Evolutionary conservation across 805 yeast species (phyloP), one percentile per base, ranked within the genome.

Genomic region (Deakozyma indianensis): DNA sequence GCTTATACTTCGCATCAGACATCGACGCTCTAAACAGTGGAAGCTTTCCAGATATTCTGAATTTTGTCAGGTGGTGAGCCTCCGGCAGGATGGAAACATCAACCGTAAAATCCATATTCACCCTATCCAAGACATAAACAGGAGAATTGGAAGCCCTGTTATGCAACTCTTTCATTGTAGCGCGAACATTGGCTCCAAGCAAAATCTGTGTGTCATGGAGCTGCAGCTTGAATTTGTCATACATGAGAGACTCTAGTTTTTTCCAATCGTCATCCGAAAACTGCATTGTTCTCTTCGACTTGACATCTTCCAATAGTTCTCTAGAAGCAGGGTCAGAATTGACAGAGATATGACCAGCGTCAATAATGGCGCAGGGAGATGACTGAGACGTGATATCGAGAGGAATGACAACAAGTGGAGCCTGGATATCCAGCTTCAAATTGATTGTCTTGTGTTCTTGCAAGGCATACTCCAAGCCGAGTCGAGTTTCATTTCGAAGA

Each of bases 301-400:
- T 84, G 41, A 87, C 75, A 47, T 78, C 78, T 43, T 79, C 78
- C 23, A 87, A 72, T 41, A 75, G 76, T 2, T 74, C 71, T 51
- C 76, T 77, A 42, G 55, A 51, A 1, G 54, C 60, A 9, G 90
- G 70, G 54, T 88, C 92, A 57, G 95, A 84, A 1, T 69, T 64
- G 15, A 92, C 77, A 51, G 86, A 79, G 22, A 94, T 80, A 60
- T 90, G 96, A 57, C 99, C 99, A 4, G 96, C 96, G 69, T 92
- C 97, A 45, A 92, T 69, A 18, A 92, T 76, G 2, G 88, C 84
- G 51, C 95, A 94, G 0, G 96, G 94, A 0, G 96, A 78, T 35
- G 80, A 70, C 78, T 85, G 79, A 51, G 75, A 75, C 11, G 76
- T 70, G 0, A 94, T 83, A 56, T 86, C 84, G 25, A 86, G 67